Evolutionary conservation across 2,329 filamentous ascomycete species (phyloP).

Genomic region (Cadophora gregata): DNA sequence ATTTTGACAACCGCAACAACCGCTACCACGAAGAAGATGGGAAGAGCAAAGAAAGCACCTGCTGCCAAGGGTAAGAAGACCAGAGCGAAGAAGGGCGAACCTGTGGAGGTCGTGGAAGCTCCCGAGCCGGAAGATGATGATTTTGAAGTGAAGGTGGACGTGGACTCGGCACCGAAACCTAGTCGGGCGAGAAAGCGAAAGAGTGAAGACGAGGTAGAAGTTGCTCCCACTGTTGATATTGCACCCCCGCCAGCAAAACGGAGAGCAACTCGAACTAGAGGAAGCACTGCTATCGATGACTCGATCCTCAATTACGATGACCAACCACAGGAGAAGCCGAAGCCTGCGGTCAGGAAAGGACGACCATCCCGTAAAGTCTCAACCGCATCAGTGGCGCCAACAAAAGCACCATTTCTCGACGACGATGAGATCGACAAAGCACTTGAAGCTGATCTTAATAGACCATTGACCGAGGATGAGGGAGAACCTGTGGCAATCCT

Average conservation of each 20-base stretch:
- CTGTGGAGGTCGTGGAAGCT: slow-evolving; percentile 51
- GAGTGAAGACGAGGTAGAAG: slow-evolving; percentile 33
- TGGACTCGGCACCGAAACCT: slow-evolving; percentile 37
- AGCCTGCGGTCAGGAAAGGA: slow-evolving; percentile 52
- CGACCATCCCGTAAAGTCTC: slow-evolving; percentile 58
- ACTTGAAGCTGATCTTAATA: slow-evolving; percentile 68
- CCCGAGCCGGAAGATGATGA: slow-evolving; percentile 44
- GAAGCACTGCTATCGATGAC: slow-evolving; percentile 49
- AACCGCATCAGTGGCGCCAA: slow-evolving; percentile 51
- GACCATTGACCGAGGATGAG: slow-evolving; percentile 60
- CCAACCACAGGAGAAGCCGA: slow-evolving; percentile 44
- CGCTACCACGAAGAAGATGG: slow-evolving; percentile 59
- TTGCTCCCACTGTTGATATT: slow-evolving; percentile 21
- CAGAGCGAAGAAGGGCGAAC: slow-evolving; percentile 60
- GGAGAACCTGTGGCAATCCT: slow-evolving; percentile 37
- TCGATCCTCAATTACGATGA: slow-evolving; percentile 52
- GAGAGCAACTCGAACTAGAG: slow-evolving; percentile 46
- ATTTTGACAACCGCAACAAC: slow-evolving; percentile 64
- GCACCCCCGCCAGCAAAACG: slow-evolving; percentile 48
- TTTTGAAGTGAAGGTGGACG: slow-evolving; percentile 39
- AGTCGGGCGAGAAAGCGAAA: slow-evolving; percentile 40
- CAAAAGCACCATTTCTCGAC: slow-evolving; percentile 54
- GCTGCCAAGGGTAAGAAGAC: slow-evolving; percentile 54
- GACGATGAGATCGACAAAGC: slow-evolving; percentile 72
- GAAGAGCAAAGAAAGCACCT: slow-evolving; percentile 61